These are phyloP conservation scores for Heritiera fomes DNA, from an alignment of 345 rosid genomes.

Conservation along the genomic window DNA sequence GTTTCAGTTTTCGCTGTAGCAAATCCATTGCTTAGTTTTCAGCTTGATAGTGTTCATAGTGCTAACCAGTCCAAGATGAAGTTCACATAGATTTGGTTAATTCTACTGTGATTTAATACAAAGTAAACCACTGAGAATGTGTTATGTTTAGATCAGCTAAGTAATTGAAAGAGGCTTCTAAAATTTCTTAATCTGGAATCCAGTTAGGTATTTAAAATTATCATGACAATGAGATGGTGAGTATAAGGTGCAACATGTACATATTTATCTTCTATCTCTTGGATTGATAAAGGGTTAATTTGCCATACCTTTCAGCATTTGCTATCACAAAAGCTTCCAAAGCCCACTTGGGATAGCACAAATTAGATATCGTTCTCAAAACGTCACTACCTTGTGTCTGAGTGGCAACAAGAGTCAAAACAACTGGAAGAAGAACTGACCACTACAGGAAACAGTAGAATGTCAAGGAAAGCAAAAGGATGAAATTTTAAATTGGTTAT, in stretches of 20 bases:
- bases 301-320: slow-evolving; percentile 67
- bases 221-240: neutral
- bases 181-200: neutral
- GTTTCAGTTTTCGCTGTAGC: too few relatives aligned
- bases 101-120: neutral
- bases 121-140: neutral
- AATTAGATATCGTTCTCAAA: slow-evolving; percentile 43
- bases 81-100: neutral
- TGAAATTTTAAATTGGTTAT: neutral
- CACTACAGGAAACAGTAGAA: slow-evolving; percentile 50
- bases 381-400: slow-evolving; percentile 37
- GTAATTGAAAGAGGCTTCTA: neutral
- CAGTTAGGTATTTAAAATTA: neutral
- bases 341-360: slow-evolving; percentile 94
- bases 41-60: too few relatives aligned
- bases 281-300: neutral
- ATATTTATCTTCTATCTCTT: neutral
- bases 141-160: neutral
- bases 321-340: slow-evolving; percentile 78
- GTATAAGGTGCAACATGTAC: neutral
- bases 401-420: slow-evolving; percentile 87
- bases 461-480: slow-evolving; percentile 18
- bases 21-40: too few relatives aligned
- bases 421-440: slow-evolving; percentile 96
- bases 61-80: neutral